These are phyloP conservation scores for Cladosporium velox DNA, from an alignment of 2,329 filamentous ascomycete genomes.

Conservation along the genomic window DNA sequence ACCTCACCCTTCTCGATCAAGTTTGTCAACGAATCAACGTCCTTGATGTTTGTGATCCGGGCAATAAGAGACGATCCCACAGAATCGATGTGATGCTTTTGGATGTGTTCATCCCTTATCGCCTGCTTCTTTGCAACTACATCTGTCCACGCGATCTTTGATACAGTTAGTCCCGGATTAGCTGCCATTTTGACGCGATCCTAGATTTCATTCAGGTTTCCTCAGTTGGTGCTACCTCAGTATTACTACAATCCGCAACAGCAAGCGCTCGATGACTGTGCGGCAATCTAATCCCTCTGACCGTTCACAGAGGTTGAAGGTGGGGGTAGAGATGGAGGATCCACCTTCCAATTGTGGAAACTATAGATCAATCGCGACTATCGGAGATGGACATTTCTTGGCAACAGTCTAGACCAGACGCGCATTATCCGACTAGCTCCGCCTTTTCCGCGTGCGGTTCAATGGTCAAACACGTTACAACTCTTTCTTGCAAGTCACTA, in stretches of 20 bases:
- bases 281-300: neutral
- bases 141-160: constrained; percentile 3
- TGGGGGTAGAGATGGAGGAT: neutral
- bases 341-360: neutral
- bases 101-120: neutral
- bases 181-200: neutral
- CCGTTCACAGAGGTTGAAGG: neutral
- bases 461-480: neutral
- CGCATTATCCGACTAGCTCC: neutral
- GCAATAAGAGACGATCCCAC: too few relatives aligned
- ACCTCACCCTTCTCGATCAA: constrained; percentile 14
- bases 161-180: neutral
- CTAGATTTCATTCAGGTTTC: neutral
- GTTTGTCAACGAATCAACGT: neutral
- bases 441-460: neutral
- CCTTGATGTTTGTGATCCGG: neutral
- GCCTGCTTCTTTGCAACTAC: constrained; percentile 12
- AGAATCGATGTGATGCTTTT: neutral
- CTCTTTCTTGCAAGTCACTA: neutral
- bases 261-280: neutral
- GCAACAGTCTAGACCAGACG: neutral
- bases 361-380: neutral
- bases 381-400: neutral
- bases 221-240: neutral
- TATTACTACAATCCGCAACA: neutral